Base-by-base conservation (phyloP, 2,329 filamentous ascomycete species). In the Penicillium sp. region DNA sequence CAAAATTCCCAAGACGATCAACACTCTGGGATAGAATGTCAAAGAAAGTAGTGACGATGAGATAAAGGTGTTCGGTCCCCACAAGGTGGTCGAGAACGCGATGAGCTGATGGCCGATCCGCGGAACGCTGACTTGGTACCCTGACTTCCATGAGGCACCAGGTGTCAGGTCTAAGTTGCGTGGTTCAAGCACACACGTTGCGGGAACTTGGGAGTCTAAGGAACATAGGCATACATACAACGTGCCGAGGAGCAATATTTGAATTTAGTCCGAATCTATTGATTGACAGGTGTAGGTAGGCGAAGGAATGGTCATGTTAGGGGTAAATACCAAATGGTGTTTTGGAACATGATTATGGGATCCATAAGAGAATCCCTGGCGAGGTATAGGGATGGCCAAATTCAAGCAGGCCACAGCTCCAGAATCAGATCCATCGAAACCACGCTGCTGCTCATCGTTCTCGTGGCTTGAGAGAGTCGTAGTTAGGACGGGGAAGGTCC, bases 31-130 rank as follows among this genome's bases (percentile, higher is more conserved):
- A 45, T 15, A 17, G 49, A 52, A 59, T 26, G 41, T 47, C 21
- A 54, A 55, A 49, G 55, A 57, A 57, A 57, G 55, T 49, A 50
- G 44, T 57, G 55, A 57, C 50, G 55, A 50, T 45, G 23, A 45
- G 52, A 45, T 41, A 41, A 41, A 41, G 35, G 35, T 35, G 31
- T 38, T 15, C n/a, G 26, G 55, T 50, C 49, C 41, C 55, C 55
- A 50, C 55, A 21, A 21, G 11, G 46, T 48, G 55, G 55, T 57
- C 46, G 46, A 50, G 55, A 57, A 57, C 55, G 31, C 31, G 38
- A 35, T 26, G 45, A 15, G 31, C 41, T 50, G 55, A 41, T 19
- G 55, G 41, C 41, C 31, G 55, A 41, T 26, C 55, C 55, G 55
- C 55, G 55, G 55, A 57, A 50, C 46, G 35, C 35, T 41, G 15